phyloP scores from a whole-genome alignment of 164 flowering plant genomes.

The Macadamia tetraphylla region DNA sequence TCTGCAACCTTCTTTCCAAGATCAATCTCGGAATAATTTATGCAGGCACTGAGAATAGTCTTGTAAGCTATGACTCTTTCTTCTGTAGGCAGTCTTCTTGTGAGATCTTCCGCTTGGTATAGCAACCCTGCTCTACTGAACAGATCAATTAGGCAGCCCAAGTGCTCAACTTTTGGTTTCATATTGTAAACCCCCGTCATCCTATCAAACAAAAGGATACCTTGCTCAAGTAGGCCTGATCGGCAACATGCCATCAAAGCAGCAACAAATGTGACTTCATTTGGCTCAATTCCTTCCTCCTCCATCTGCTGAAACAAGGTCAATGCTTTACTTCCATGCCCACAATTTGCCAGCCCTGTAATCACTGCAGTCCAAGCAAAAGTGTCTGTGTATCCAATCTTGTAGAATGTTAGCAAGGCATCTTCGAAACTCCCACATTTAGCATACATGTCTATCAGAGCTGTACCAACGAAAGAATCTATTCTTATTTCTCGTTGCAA shows the following conservation, averaged over 20 bases:
- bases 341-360: conserved; percentile 27
- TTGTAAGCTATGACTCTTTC: conserved; percentile 23
- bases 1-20: conserved; percentile 22
- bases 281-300: conserved; percentile 19
- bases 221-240: conserved; percentile 24
- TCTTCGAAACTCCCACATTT: conserved; percentile 30
- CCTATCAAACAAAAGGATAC: conserved; percentile 19
- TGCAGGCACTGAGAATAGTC: conserved; percentile 30
- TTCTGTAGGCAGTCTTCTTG: conserved; percentile 12
- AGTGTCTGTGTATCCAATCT: conserved; percentile 23
- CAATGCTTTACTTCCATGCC: conserved; percentile 26
- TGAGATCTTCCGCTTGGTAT: conserved; percentile 21
- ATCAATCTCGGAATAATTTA: conserved; percentile 16
- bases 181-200: conserved; percentile 20
- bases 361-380: conserved; percentile 30
- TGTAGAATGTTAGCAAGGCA: conserved; percentile 20
- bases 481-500: conserved; percentile 12
- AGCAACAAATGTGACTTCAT: conserved; percentile 33
- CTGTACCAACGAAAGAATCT: conserved; percentile 24
- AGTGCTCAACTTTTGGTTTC: conserved; percentile 25
- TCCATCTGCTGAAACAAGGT: conserved; percentile 26
- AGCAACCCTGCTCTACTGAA: conserved; percentile 26
- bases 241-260: conserved; percentile 27
- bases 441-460: conserved; percentile 30
- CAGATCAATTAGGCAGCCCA: conserved; percentile 23